A percentile compares a stretch with the other conserved stretches of the same genome.
Conservation (phyloP, 768 basidiomycete species). For the Podaxis sp. region DNA sequence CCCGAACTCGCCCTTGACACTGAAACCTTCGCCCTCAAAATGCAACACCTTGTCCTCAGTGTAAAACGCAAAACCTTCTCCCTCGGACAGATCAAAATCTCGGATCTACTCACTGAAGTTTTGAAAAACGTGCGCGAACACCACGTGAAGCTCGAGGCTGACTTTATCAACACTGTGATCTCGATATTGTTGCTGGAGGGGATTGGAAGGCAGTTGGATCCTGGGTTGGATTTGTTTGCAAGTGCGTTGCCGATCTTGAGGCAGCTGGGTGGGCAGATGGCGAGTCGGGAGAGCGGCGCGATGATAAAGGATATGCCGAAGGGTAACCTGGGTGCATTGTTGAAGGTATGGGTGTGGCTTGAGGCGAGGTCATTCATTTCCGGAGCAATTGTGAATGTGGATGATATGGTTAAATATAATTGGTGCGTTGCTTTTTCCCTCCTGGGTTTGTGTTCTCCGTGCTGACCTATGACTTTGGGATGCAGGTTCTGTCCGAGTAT, state of each 20-base stretch:
- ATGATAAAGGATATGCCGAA: slow-evolving; percentile 58
- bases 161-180: slow-evolving; percentile 98
- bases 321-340: slow-evolving; percentile 76
- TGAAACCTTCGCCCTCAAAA: slow-evolving; percentile 95
- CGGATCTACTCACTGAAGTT: slow-evolving; percentile 89
- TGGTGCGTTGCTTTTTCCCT: slow-evolving; percentile 49
- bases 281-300: slow-evolving; percentile 47
- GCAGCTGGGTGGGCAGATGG: slow-evolving; percentile 90
- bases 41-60: slow-evolving; percentile 91
- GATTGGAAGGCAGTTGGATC: slow-evolving; percentile 92
- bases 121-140: slow-evolving; percentile 82
- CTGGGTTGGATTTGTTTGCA: slow-evolving; percentile 90
- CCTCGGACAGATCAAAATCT: slow-evolving; percentile 94
- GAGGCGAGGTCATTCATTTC: slow-evolving; percentile 89
- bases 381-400: slow-evolving; percentile 73
- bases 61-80: slow-evolving; percentile 98
- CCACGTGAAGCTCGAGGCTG: slow-evolving; percentile 98
- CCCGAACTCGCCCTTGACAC: slow-evolving; percentile 89
- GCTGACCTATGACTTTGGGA: neutral
- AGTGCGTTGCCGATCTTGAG: slow-evolving; percentile 92
- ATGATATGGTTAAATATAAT: slow-evolving; percentile 86
- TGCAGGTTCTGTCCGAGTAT: slow-evolving; percentile 29
- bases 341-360: slow-evolving; percentile 96
- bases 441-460: neutral
- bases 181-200: slow-evolving; percentile 92